Percentiles rank a stretch among this genome's conserved stretches.
Evolutionary conservation across 129 eudicot genomes (phyloP).

Genomic region (Dittrichia graveolens): DNA sequence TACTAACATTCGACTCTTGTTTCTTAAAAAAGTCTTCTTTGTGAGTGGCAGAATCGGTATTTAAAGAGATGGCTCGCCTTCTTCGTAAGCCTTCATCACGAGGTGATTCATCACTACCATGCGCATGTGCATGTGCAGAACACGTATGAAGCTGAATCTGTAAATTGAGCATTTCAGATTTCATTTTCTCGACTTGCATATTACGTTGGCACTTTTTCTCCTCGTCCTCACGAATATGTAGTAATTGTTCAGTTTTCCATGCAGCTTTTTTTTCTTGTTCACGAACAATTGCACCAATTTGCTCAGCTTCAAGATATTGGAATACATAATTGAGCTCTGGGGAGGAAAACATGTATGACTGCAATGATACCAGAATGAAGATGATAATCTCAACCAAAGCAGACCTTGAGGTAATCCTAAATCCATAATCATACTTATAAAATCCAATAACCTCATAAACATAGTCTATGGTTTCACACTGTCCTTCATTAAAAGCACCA

Average conservation of each 20-base stretch:
- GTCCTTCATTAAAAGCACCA: conserved; percentile 71
- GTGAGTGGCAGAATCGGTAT: conserved; percentile 35
- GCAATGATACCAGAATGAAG: conserved; percentile 85
- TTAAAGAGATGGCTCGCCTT: conserved; percentile 55
- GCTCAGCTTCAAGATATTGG: conserved; percentile 98
- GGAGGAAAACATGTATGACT: conserved; percentile 92
- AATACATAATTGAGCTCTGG: conserved; percentile 88
- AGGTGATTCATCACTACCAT: conserved; percentile 54
- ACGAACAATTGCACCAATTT: conserved; percentile 92
- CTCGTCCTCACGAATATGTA: conserved; percentile 81
- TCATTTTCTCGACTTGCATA: conserved; percentile 98
- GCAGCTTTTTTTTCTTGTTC: conserved; percentile 99
- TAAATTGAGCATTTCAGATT: conserved; percentile 92
- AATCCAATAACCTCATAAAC: conserved; percentile 88
- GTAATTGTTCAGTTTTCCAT: conserved; percentile 93
- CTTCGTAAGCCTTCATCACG: conserved; percentile 66
- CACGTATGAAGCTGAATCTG: conserved; percentile 82
- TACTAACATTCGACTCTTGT: conserved; percentile 40
- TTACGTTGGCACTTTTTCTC: conserved; percentile 90
- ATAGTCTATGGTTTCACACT: conserved; percentile 82
- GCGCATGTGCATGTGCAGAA: conserved; percentile 36
- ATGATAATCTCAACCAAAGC: conserved; percentile 93
- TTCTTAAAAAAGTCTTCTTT: conserved; percentile 38
- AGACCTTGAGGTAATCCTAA: conserved; percentile 93
- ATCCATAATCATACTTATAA: conserved; percentile 91